These are phyloP conservation scores for Excoecaria cochinchinensis DNA, from an alignment of 345 rosid genomes.

Conservation along the genomic window DNA sequence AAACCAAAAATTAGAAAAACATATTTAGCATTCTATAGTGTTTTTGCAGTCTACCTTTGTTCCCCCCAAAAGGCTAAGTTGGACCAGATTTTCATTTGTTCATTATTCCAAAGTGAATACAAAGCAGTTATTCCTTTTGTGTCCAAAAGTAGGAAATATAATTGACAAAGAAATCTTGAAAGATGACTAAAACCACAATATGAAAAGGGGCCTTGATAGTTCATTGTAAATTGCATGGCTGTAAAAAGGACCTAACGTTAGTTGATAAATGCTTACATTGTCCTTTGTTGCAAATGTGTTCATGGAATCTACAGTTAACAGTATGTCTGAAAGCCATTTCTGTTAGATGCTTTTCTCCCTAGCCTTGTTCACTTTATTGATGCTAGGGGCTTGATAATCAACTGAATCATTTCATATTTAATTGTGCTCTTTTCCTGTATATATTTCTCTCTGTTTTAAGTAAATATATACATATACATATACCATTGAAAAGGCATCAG, in stretches of 20 bases:
- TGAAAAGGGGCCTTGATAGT: too few relatives aligned
- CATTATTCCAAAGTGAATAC: too few relatives aligned
- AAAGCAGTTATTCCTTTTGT: too few relatives aligned
- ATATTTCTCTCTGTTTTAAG: neutral
- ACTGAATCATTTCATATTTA: neutral
- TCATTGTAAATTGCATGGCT: neutral
- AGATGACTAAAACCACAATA: too few relatives aligned
- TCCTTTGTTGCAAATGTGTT: neutral
- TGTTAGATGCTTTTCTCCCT: neutral
- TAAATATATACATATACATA: neutral
- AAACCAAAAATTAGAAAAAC: too few relatives aligned
- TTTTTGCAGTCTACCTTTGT: too few relatives aligned
- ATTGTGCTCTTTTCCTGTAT: neutral
- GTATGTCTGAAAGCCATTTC: neutral
- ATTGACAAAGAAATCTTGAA: too few relatives aligned
- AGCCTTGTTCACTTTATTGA: neutral
- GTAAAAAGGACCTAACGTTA: neutral
- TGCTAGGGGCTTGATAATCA: neutral
- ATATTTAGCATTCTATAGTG: too few relatives aligned
- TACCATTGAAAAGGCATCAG: neutral
- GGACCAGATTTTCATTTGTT: too few relatives aligned
- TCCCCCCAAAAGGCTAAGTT: too few relatives aligned
- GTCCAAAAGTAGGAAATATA: too few relatives aligned
- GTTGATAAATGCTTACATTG: neutral
- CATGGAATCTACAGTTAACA: neutral